Conservation (phyloP, 768 basidiomycete species). For the Saitozyma podzolica region DNA sequence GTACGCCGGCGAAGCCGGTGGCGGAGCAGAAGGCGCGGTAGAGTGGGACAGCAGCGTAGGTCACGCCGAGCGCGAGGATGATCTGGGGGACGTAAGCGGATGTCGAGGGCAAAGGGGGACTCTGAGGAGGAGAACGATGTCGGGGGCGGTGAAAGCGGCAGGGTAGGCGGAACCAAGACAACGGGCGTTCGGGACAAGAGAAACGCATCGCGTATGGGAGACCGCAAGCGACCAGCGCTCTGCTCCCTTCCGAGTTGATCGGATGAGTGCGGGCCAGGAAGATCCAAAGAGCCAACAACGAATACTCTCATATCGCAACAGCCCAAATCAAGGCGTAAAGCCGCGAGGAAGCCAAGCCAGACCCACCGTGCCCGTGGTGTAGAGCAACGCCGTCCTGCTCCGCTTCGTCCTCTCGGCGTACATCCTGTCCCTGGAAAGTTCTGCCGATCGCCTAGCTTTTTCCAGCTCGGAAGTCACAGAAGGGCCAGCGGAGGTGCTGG, state of each 20-base stretch:
- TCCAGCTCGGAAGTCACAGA: slow-evolving; percentile 5
- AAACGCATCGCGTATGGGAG: too few species aligned
- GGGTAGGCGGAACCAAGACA: too few species aligned
- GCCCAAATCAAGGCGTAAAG: neutral
- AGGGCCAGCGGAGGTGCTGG: too few species aligned
- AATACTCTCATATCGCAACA: neutral
- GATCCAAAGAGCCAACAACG: neutral
- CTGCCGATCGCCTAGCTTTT: slow-evolving; percentile 30
- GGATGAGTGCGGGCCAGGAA: too few species aligned
- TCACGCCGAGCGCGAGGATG: slow-evolving; percentile 72
- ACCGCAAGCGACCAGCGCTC: too few species aligned
- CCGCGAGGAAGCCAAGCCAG: neutral
- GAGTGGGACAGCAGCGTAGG: slow-evolving; percentile 96
- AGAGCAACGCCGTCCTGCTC: slow-evolving; percentile 32
- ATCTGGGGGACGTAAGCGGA: slow-evolving; percentile 58
- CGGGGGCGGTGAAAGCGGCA: neutral
- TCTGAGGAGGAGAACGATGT: neutral
- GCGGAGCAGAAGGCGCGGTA: slow-evolving; percentile 98
- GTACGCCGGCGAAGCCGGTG: slow-evolving; percentile 94
- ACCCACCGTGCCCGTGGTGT: slow-evolving; percentile 41
- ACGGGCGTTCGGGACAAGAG: too few species aligned
- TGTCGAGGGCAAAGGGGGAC: neutral
- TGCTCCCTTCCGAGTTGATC: too few species aligned
- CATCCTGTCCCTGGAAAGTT: slow-evolving; percentile 30
- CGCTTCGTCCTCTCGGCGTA: slow-evolving; percentile 35